Percentiles rank a stretch among this genome's conserved stretches.
Evolutionary conservation across 371 early-diverging fungal genomes (phyloP).

Genomic region (Chytridiales sp.): DNA sequence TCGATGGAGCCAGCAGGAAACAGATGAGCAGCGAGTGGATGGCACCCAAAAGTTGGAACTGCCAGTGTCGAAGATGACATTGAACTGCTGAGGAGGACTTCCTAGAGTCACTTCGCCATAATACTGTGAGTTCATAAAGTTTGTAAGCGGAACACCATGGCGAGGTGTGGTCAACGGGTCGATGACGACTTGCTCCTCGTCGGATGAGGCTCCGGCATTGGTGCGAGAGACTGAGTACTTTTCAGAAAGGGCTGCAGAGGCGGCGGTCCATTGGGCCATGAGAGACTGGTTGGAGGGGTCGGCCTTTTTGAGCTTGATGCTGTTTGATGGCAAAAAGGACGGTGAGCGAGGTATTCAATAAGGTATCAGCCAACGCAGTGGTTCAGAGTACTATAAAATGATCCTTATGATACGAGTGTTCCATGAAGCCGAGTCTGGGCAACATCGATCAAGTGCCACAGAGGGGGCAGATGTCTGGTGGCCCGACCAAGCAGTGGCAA

Average conservation of each 20-base stretch:
- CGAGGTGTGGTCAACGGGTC: constrained; percentile 38
- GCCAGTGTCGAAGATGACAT: constrained; percentile 93
- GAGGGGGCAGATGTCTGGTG: too few relatives aligned
- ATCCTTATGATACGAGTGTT: too few relatives aligned
- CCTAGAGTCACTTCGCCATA: constrained; percentile 78
- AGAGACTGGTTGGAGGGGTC: constrained; percentile 62
- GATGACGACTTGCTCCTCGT: not conserved
- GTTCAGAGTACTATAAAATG: too few relatives aligned
- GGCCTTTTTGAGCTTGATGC: constrained; percentile 73
- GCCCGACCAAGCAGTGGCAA: too few relatives aligned
- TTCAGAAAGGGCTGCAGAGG: constrained; percentile 40
- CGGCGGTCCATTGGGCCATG: constrained; percentile 62
- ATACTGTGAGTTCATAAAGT: constrained; percentile 97
- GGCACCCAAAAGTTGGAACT: constrained; percentile 83
- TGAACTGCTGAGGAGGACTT: constrained; percentile 84
- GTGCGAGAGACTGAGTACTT: constrained; percentile 42
- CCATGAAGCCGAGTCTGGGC: too few relatives aligned
- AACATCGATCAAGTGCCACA: too few relatives aligned
- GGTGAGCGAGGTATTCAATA: too few relatives aligned
- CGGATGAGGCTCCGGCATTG: not conserved
- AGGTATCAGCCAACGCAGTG: too few relatives aligned
- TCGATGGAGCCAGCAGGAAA: constrained; percentile 90
- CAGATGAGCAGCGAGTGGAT: constrained; percentile 86
- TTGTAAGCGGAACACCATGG: constrained; percentile 73
- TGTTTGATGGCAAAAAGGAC: not conserved